Evolutionary conservation across 2,329 filamentous ascomycete genomes (phyloP).

Genomic region (Escovopsis weberi): DNA sequence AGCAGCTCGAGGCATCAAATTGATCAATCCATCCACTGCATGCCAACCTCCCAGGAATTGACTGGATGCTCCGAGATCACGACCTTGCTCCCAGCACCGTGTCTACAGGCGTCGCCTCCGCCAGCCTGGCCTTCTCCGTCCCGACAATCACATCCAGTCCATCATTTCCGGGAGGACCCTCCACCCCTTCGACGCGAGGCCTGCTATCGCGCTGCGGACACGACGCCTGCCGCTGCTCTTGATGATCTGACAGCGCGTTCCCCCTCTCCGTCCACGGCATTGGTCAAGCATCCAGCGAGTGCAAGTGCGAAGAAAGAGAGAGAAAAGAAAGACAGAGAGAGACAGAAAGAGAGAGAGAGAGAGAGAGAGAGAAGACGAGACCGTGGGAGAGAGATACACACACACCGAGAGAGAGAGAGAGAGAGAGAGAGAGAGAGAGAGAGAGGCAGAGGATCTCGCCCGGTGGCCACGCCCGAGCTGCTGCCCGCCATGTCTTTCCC

Average conservation of each 20-base stretch:
- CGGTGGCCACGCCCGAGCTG: conserved; percentile 9
- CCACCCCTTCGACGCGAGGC: conserved; percentile 1
- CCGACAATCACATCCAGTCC: background rate
- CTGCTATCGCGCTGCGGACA: conserved; percentile 3
- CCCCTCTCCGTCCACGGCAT: conserved; percentile 11
- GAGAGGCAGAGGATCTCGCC: background rate
- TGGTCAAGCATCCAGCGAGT: conserved; percentile 11
- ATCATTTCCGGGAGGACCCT: conserved; percentile 5
- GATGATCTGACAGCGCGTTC: conserved; percentile 15
- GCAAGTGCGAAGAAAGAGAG: conserved; percentile 10
- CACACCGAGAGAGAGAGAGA: no score
- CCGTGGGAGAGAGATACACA: no score
- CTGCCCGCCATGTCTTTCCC: conserved; percentile 37
- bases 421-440: no score
- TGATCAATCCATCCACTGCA: background rate
- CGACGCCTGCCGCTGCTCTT: conserved; percentile 11
- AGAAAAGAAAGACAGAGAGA: conserved; percentile 8
- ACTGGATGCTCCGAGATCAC: conserved; percentile 3
- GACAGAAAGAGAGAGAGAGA: background rate
- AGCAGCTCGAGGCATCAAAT: no score
- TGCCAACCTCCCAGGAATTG: conserved; percentile 4
- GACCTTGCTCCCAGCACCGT: conserved; percentile 1
- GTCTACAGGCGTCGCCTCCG: conserved; percentile 3
- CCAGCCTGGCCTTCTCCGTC: conserved; percentile 1
- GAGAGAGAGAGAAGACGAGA: background rate